These are phyloP conservation scores for Musa itinerans DNA, from an alignment of 176 grass and related monocot species.

Conservation along the genomic window DNA sequence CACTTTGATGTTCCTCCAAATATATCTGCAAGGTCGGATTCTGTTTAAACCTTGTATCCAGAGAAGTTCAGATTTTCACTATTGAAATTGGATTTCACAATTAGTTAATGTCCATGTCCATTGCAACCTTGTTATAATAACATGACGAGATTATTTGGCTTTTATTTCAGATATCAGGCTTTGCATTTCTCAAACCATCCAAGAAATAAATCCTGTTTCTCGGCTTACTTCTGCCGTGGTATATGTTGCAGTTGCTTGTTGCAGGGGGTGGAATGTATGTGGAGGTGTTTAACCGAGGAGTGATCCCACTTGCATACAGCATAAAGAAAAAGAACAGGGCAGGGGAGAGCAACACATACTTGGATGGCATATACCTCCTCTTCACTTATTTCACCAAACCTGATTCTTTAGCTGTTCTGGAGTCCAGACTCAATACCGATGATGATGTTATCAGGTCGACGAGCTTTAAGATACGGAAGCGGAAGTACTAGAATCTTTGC, in stretches of 20 bases:
- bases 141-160: not conserved
- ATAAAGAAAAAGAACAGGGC: constrained; percentile 74
- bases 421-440: constrained; percentile 43
- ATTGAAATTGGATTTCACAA: not conserved
- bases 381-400: constrained; percentile 91
- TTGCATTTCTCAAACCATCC: not conserved
- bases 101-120: not conserved
- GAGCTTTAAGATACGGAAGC: constrained; percentile 58
- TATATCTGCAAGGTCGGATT: not conserved
- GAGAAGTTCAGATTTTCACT: not conserved
- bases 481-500: constrained; percentile 28
- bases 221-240: not conserved
- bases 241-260: constrained; percentile 56
- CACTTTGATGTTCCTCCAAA: too few species aligned
- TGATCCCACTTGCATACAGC: constrained; percentile 74
- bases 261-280: constrained; percentile 88
- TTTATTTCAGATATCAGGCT: not conserved
- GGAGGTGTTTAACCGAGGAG: constrained; percentile 72
- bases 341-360: constrained; percentile 58
- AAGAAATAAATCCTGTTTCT: not conserved
- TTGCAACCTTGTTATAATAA: constrained; percentile 2
- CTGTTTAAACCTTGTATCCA: not conserved
- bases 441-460: constrained; percentile 66
- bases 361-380: constrained; percentile 84
- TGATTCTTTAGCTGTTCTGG: constrained; percentile 49